Conservation (phyloP, 768 basidiomycete species). For the Lactarius vividus region DNA sequence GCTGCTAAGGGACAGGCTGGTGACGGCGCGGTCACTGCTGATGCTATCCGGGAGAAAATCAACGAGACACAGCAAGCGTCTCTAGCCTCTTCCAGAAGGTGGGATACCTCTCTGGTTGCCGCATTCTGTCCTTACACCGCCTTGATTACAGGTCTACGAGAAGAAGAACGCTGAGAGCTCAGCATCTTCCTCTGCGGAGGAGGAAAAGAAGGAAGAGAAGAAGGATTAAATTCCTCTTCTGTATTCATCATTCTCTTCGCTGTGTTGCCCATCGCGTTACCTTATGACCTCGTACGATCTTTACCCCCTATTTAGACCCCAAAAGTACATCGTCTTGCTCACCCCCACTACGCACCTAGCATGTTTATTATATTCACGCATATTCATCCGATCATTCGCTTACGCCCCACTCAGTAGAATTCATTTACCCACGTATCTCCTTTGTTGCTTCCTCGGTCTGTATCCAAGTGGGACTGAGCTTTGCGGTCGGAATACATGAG, state of each 20-base stretch:
- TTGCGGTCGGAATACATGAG: constrained; percentile 13
- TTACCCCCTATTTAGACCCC: constrained; percentile 24
- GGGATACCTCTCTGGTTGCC: not conserved
- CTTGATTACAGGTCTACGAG: constrained; percentile 59
- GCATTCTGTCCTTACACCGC: not conserved
- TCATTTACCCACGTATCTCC: not conserved
- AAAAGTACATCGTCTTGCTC: constrained; percentile 25
- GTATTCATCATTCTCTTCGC: not conserved
- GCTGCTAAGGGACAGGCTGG: constrained; percentile 87
- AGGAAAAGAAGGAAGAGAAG: constrained; percentile 61
- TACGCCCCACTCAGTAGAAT: constrained; percentile 28
- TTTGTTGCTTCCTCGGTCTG: not conserved
- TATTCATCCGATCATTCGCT: constrained; percentile 10
- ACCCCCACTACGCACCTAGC: constrained; percentile 19
- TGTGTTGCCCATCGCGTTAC: constrained; percentile 10
- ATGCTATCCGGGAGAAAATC: constrained; percentile 88
- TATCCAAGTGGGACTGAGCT: constrained; percentile 8
- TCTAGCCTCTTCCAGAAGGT: constrained; percentile 91
- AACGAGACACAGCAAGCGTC: constrained; percentile 93
- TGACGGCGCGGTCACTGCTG: constrained; percentile 77
- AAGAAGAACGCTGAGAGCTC: constrained; percentile 76
- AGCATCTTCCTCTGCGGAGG: constrained; percentile 36
- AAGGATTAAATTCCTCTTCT: constrained; percentile 58
- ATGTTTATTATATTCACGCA: constrained; percentile 26
- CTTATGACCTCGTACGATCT: constrained; percentile 17